Percentiles rank a stretch among this genome's conserved stretches.
Conservation (phyloP, 495 filamentous ascomycete genomes). For the Geoglossum glabrum region DNA sequence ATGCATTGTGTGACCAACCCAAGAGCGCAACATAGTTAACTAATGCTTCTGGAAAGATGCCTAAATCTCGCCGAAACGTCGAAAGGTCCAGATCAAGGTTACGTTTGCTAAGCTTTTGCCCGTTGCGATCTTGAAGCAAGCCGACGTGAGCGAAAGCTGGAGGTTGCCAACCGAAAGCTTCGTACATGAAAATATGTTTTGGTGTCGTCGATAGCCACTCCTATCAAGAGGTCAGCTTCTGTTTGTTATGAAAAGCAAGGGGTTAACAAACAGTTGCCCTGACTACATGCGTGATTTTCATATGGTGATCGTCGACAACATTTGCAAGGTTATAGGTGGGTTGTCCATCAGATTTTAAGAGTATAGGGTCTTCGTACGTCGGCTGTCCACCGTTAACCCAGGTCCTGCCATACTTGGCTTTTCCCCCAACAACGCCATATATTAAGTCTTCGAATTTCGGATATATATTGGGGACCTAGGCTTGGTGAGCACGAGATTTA, state of each 20-base stretch:
- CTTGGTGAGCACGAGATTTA: background rate
- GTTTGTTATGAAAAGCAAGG: background rate
- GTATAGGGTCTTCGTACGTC: slow-evolving; percentile 51
- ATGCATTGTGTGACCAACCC: slow-evolving; percentile 59
- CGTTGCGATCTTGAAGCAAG: slow-evolving; percentile 50
- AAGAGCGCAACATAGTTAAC: slow-evolving; percentile 70
- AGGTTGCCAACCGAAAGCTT: slow-evolving; percentile 72
- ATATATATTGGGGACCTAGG: slow-evolving; percentile 24
- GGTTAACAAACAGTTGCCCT: slow-evolving; percentile 45
- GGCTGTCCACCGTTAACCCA: slow-evolving; percentile 7
- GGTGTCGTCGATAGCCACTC: slow-evolving; percentile 94
- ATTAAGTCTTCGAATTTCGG: slow-evolving; percentile 55
- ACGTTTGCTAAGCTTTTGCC: slow-evolving; percentile 82
- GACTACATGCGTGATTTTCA: slow-evolving; percentile 91
- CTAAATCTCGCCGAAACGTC: slow-evolving; percentile 40
- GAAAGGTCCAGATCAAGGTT: slow-evolving; percentile 48
- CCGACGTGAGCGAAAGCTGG: slow-evolving; percentile 79
- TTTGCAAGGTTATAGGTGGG: slow-evolving; percentile 96
- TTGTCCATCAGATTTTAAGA: slow-evolving; percentile 75
- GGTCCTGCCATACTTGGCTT: slow-evolving; percentile 29
- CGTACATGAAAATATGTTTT: slow-evolving; percentile 68
- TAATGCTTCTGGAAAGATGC: slow-evolving; percentile 52
- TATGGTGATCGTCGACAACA: slow-evolving; percentile 84
- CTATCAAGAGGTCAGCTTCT: slow-evolving; percentile 14
- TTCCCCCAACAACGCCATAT: slow-evolving; percentile 32